These are phyloP conservation scores for Vitis amurensis DNA, from an alignment of 164 flowering plant species.

Conservation along the genomic window DNA sequence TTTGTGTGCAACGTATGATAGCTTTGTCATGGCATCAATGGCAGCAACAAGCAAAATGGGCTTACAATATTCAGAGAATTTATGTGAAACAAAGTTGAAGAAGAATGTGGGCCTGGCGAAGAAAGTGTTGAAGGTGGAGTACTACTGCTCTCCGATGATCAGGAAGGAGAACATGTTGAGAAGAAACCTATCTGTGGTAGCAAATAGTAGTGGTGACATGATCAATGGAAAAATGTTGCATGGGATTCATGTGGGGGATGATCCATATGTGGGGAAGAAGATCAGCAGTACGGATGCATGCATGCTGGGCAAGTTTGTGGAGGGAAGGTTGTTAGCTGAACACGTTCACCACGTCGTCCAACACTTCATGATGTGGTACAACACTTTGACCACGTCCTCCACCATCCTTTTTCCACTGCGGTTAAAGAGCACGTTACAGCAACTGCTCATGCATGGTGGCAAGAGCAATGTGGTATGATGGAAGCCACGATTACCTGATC, in stretches of 20 bases:
- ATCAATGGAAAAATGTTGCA: constrained; percentile 57
- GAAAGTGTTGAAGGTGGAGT: background rate
- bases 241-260: constrained; percentile 30
- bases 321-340: background rate
- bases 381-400: too few species aligned
- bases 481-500: too few species aligned
- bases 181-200: constrained; percentile 17
- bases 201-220: constrained; percentile 23
- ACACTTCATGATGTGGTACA: too few species aligned
- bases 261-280: constrained; percentile 3
- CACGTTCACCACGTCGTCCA: too few species aligned
- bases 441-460: too few species aligned
- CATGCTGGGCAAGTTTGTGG: constrained; percentile 15
- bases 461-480: too few species aligned
- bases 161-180: too few species aligned
- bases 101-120: background rate
- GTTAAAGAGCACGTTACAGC: too few species aligned
- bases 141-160: too few species aligned
- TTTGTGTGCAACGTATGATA: constrained; percentile 3
- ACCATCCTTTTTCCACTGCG: too few species aligned
- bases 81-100: constrained; percentile 2
- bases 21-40: constrained; percentile 16
- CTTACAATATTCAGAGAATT: constrained; percentile 2
- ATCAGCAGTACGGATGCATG: constrained; percentile 15
- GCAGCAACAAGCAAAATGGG: constrained; percentile 8